Base-by-base conservation (phyloP, 176 grass and related monocot genomes). In the Cenchrus purpureus region DNA sequence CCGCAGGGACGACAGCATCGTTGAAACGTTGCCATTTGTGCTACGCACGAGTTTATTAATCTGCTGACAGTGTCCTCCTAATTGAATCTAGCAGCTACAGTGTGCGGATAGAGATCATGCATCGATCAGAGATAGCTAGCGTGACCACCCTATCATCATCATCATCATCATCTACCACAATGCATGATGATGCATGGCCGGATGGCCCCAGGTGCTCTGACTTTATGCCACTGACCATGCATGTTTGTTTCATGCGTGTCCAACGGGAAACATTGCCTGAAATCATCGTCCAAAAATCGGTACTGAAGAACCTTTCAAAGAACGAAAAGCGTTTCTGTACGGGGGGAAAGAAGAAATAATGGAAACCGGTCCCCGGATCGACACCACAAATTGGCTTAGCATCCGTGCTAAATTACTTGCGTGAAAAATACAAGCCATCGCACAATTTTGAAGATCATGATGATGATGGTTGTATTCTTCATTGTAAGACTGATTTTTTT, bases 11-110 rank as follows among this genome's bases (percentile, higher is more conserved):
- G 71, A 61, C 67, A 73, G 56, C 72, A 74, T 67, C 40, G 73
- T 88, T 77, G 72, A 85, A 68, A 79, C 44, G 51, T 5, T 85
- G 88, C 79, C 88, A 83, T 82, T 65, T 85, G 82, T 80, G 77
- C 12, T 65, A 19, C 19, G 17, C 76, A 52, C 28, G 11, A 75
- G 31, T 42, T 12, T 61, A 42, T 70, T 56, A 56, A 81, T 29
- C 65, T 17, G 65, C 60, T 46, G n/a, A 32, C 0, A 0, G 65
- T 43, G 25, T 25, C 25, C 25, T 16, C 37, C 10, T 58, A 8
- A 8, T 59, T 61, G 58, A 9, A 6, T 88, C 40, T 25, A 25
- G 25, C 25, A 25, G 25, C 25, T 50, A 54, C 82, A 70, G n/a
- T 76, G 42, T 52, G 55, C 5, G 51, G 61, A 84, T 61, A 70